phyloP scores from a whole-genome alignment of 805 yeast species.

The Millerozyma miso region DNA sequence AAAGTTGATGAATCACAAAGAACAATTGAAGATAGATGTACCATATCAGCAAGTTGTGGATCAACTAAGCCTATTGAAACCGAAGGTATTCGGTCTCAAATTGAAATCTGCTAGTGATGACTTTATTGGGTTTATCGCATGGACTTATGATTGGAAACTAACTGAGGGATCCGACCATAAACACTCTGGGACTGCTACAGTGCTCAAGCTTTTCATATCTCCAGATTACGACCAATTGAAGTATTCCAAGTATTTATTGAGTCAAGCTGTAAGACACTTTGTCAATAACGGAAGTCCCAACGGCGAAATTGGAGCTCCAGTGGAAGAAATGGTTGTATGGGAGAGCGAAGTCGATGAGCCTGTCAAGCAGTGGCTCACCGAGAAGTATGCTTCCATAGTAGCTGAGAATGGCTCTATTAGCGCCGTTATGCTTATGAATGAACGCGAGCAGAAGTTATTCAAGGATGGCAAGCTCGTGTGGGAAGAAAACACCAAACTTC shows the following conservation, averaged over 20 bases:
- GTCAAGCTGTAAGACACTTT: constrained; percentile 9
- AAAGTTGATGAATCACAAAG: constrained; percentile 14
- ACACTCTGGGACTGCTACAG: constrained; percentile 19
- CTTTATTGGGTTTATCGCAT: constrained; percentile 26
- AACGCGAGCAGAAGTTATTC: constrained; percentile 21
- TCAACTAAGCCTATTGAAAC: constrained; percentile 21
- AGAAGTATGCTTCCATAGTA: constrained; percentile 16
- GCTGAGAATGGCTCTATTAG: constrained; percentile 32
- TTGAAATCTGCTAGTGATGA: constrained; percentile 13
- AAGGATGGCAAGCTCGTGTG: constrained; percentile 27
- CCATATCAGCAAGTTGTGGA: constrained; percentile 17
- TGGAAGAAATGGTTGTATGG: constrained; percentile 27
- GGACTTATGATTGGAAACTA: constrained; percentile 38
- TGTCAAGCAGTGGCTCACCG: constrained; percentile 12
- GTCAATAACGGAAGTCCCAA: not conserved
- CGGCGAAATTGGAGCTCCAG: not conserved
- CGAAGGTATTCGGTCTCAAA: constrained; percentile 30
- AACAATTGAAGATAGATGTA: constrained; percentile 13
- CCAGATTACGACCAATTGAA: constrained; percentile 15
- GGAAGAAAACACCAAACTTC: constrained; percentile 39
- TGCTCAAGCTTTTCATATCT: constrained; percentile 24
- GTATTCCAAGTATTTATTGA: constrained; percentile 12
- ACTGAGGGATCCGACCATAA: not conserved
- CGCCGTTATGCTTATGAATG: constrained; percentile 27
- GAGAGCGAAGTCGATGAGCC: constrained; percentile 25